These are phyloP conservation scores for Fraxinus ornus DNA, from an alignment of 305 asterid species.

Conservation along the genomic window DNA sequence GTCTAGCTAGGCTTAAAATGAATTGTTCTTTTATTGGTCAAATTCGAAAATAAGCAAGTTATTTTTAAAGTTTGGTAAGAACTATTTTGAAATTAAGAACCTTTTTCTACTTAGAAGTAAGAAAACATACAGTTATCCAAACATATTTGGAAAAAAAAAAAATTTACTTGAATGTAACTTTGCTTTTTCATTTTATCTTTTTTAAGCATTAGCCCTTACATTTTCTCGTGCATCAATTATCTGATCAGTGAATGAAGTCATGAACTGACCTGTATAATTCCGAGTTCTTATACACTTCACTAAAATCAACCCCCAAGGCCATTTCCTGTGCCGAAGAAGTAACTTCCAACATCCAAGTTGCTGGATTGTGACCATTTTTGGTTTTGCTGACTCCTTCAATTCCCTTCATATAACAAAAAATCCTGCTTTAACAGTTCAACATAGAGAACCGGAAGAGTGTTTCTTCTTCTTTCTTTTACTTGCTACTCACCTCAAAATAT, in stretches of 20 bases:
- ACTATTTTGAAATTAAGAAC: not conserved
- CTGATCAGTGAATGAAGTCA: not conserved
- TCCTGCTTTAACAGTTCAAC: not conserved
- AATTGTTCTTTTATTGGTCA: not conserved
- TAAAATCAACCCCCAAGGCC: slow-evolving; percentile 41
- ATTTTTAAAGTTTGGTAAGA: not conserved
- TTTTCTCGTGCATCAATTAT: not conserved
- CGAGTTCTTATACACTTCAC: slow-evolving; percentile 45
- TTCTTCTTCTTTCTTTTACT: not conserved
- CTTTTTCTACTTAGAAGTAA: not conserved
- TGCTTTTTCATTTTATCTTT: not conserved
- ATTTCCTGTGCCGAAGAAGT: slow-evolving; percentile 52
- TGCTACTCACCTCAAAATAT: slow-evolving; percentile 36
- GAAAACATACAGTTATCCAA: not conserved
- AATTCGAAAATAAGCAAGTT: not conserved
- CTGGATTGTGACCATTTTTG: slow-evolving; percentile 50
- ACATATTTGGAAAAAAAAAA: not conserved
- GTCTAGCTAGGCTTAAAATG: not conserved
- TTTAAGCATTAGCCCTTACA: not conserved
- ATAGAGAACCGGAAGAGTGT: not conserved
- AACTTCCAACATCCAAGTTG: slow-evolving; percentile 69
- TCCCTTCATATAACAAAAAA: slow-evolving; percentile 30
- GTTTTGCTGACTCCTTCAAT: slow-evolving; percentile 48
- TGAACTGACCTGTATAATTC: slow-evolving; percentile 46
- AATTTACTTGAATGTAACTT: not conserved